Percentiles rank a stretch among this genome's conserved stretches.
These are phyloP conservation scores for Aspergillus homomorphus DNA, from an alignment of 495 filamentous ascomycete genomes.

Conservation along the genomic window DNA sequence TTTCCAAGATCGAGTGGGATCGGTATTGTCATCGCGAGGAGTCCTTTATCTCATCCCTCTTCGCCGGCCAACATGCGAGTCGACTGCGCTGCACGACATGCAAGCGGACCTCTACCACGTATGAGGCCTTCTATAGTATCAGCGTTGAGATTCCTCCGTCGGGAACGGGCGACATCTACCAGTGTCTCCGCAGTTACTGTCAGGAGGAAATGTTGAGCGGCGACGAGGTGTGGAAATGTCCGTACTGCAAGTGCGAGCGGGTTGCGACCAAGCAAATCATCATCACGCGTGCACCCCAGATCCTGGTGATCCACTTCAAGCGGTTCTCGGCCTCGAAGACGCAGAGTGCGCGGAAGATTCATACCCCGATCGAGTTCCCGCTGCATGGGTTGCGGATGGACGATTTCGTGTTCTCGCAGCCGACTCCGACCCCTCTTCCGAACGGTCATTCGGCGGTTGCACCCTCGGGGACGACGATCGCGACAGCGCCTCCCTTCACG, in stretches of 20 bases:
- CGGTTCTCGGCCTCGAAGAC: slow-evolving; percentile 61
- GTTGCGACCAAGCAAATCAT: slow-evolving; percentile 72
- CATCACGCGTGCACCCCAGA: slow-evolving; percentile 67
- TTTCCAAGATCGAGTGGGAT: slow-evolving; percentile 63
- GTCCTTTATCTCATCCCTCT: slow-evolving; percentile 64
- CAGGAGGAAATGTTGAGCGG: slow-evolving; percentile 62
- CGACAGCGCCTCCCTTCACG: slow-evolving; percentile 59
- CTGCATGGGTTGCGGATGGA: slow-evolving; percentile 61
- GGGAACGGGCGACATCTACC: slow-evolving; percentile 52
- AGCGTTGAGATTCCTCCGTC: slow-evolving; percentile 61
- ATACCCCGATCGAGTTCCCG: slow-evolving; percentile 66
- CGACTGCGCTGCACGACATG: slow-evolving; percentile 63
- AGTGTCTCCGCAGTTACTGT: slow-evolving; percentile 67
- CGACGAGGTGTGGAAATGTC: slow-evolving; percentile 72
- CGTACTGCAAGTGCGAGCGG: slow-evolving; percentile 62
- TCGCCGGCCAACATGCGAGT: slow-evolving; percentile 68
- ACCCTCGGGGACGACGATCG: slow-evolving; percentile 28
- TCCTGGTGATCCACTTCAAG: slow-evolving; percentile 74
- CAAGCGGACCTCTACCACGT: slow-evolving; percentile 64
- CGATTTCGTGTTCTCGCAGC: slow-evolving; percentile 49
- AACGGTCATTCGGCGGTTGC: slow-evolving; percentile 18
- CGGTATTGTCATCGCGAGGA: slow-evolving; percentile 66
- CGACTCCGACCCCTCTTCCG: slow-evolving; percentile 24
- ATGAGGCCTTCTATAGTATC: slow-evolving; percentile 68
- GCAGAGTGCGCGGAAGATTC: slow-evolving; percentile 60